Evolutionary conservation across 2,329 filamentous ascomycete species (phyloP), one percentile per base, ranked within the genome.

Genomic region (Colletotrichum salicis): DNA sequence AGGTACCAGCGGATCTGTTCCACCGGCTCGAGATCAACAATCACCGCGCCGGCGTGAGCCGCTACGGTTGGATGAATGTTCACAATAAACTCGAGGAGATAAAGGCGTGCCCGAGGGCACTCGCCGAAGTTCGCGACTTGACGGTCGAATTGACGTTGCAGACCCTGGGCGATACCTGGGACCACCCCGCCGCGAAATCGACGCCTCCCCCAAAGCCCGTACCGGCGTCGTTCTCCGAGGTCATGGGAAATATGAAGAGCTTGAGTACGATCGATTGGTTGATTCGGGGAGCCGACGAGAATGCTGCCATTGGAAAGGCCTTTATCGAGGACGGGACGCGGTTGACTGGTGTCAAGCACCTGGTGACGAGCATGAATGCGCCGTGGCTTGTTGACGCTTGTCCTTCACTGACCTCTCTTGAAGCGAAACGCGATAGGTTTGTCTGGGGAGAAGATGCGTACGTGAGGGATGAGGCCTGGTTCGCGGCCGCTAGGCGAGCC

Each of bases 191-290:
- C 22, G 11, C 13, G 1, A 45, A 59, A 37, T 5, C 29, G 5
- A 27, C 6, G 4, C 31, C 37, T 1, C 67, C 29, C 3, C 67
- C 67, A 0, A 13, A 5, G 0, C 27, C 31, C 1, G 1, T 70
- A 0, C 60, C 54, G 24, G n/a, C 6, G 1, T 7, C 59, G 0
- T 70, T 70, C 5, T 52, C 22, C 15, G 54, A 64, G 3, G 61
- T 65, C 0, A 24, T 65, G 54, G 15, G 52, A 0, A 48, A 4
- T 13, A 70, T 65, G 67, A n/a, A 3, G 22, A 41, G 31, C 0
- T 3, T 70, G 61, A 33, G 22, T 15, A 70, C 7, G 61, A 12
- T 70, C 1, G 52, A 70, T 10, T 70, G 61, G 67, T 37, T 15
- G 2, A 10, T 70, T 1, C 3, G 60, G 2, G 60, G 29, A 0